Conservation (phyloP, 495 filamentous ascomycete genomes). For the Hypoxylon fuscum region DNA sequence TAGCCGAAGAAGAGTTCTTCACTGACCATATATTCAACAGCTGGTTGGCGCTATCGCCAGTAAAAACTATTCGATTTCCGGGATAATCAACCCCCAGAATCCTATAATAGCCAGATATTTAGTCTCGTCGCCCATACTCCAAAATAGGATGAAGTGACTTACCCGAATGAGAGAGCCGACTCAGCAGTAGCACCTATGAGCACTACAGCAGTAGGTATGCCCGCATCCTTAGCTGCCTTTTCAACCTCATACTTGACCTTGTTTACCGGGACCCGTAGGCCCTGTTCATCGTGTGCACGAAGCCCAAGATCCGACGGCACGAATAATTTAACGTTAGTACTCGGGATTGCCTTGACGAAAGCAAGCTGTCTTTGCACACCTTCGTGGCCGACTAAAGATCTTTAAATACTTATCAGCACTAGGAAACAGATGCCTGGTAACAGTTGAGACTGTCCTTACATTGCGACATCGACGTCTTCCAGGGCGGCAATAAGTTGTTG, state of each 20-base stretch:
- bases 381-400: constrained; percentile 37
- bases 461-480: constrained; percentile 34
- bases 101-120: constrained; percentile 4
- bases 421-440: background rate
- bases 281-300: constrained; percentile 19
- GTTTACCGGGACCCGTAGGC: constrained; percentile 24
- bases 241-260: constrained; percentile 36
- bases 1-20: too few relatives aligned
- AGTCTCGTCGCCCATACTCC: background rate
- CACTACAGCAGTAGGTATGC: constrained; percentile 28
- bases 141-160: too few relatives aligned
- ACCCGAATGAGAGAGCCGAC: constrained; percentile 31
- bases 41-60: constrained; percentile 38
- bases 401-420: constrained; percentile 1
- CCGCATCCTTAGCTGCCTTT: constrained; percentile 33
- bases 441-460: constrained; percentile 25
- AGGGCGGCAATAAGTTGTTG: constrained; percentile 25
- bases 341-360: constrained; percentile 38
- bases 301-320: constrained; percentile 39
- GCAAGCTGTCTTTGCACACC: constrained; percentile 26
- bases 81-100: constrained; percentile 33
- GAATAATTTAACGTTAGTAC: constrained; percentile 36
- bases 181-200: constrained; percentile 33
- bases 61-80: constrained; percentile 36
- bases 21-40: constrained; percentile 30